Percentiles rank a stretch among this genome's conserved stretches.
These are phyloP conservation scores for Talaromyces sp. DNA, from an alignment of 2,329 filamentous ascomycete genomes.

Conservation along the genomic window DNA sequence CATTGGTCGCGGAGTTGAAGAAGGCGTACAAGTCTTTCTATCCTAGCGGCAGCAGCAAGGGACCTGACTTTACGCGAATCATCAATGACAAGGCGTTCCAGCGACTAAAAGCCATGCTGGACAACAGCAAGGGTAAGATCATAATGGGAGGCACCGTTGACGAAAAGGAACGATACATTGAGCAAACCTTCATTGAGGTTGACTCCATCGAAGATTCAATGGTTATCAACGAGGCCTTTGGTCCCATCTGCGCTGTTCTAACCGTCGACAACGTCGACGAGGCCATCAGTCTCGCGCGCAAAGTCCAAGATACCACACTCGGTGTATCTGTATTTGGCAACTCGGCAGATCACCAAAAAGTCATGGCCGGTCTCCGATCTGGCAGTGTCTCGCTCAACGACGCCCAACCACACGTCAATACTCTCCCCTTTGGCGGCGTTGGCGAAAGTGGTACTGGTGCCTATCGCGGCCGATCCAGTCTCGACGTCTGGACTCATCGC, in stretches of 20 bases:
- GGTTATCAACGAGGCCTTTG: conserved; percentile 81
- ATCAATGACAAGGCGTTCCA: conserved; percentile 74
- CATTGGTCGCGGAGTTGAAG: conserved; percentile 71
- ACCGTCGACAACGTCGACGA: conserved; percentile 75
- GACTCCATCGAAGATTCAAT: conserved; percentile 69
- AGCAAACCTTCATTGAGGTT: conserved; percentile 87
- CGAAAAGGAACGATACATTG: conserved; percentile 74
- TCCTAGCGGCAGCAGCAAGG: conserved; percentile 72
- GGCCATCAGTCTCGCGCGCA: conserved; percentile 75
- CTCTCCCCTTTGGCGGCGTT: conserved; percentile 75
- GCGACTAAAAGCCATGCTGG: conserved; percentile 86
- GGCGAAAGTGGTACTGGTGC: conserved; percentile 70
- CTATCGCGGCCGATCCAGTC: conserved; percentile 69
- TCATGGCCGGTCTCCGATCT: conserved; percentile 59
- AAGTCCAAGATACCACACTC: conserved; percentile 76
- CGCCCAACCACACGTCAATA: conserved; percentile 66
- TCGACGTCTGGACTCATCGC: conserved; percentile 59
- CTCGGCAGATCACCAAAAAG: conserved; percentile 69
- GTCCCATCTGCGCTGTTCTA: conserved; percentile 81
- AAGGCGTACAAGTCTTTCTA: conserved; percentile 70
- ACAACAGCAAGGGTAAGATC: conserved; percentile 74
- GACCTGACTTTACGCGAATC: conserved; percentile 72
- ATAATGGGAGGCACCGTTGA: conserved; percentile 81
- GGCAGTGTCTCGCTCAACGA: conserved; percentile 58
- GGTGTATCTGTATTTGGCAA: conserved; percentile 80